Evolutionary conservation across 805 yeast species (phyloP), one percentile per base, ranked within the genome.

Genomic region (Metschnikowia amazonensis): DNA sequence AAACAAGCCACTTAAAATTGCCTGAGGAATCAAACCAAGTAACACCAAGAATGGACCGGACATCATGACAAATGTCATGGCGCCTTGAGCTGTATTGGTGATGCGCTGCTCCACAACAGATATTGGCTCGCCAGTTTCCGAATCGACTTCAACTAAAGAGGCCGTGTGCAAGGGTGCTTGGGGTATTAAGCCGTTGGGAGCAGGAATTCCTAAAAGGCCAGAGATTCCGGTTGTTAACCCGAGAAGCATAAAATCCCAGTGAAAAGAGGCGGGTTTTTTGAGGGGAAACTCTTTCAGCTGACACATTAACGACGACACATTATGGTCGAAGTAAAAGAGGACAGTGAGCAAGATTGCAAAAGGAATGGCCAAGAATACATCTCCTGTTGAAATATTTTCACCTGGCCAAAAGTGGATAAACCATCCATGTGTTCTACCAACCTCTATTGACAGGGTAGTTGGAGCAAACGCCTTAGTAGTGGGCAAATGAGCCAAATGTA

Each of bases 151-250:
- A 34, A 88, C 76, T 25, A 92, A 65, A 0, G 96, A 80, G 34
- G 76, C 78, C 0, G 98, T 89, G 57, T 92, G 99, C 29, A 94
- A 61, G 2, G 98, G 98, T 0, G 99, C 98, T 63, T 92, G 99
- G 1, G 99, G 99, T 36, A 92, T 92, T 27, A 92, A 71, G 0
- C 99, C 99, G 65, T 94, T 94, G 0, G 98, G 98, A 2, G 97
- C 89, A 0, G 98, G 99, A 2, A 94, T 74, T 0, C 98, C 99
- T 9, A 92, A 59, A 1, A 92, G 64, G 0, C 98, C 98, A 2
- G 96, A 74, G 1, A 92, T 63, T 0, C 96, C 95, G 0, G 98
- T 94, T 4, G 90, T 84, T 6, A 88, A 60, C 0, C 98, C 98
- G 29, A 92, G 69, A 20, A 94, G 66, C 33, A 85, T 76, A 58